phyloP scores from a whole-genome alignment of 441 rosid species.

The Rhodomyrtus psidioides region DNA sequence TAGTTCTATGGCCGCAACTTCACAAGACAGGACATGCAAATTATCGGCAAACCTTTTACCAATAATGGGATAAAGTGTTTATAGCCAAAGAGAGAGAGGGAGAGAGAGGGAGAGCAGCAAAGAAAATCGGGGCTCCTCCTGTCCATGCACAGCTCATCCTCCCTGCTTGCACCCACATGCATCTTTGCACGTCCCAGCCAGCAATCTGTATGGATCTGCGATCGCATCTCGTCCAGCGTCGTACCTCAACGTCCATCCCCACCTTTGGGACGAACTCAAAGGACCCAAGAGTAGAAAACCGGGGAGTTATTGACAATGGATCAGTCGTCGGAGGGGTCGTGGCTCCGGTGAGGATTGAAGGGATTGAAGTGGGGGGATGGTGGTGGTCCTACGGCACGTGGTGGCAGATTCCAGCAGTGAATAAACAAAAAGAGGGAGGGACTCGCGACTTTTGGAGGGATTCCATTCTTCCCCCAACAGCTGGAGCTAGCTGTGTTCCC shows the following conservation, averaged over 20 bases:
- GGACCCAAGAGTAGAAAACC: neutral
- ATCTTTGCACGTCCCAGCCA: neutral
- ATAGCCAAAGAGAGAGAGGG: neutral
- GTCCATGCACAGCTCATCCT: slow-evolving; percentile 31
- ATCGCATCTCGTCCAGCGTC: neutral
- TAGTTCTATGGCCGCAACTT: too few species aligned
- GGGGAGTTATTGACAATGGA: neutral
- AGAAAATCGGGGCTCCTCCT: neutral
- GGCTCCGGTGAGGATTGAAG: neutral
- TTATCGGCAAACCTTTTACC: too few species aligned
- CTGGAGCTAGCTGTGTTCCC: slow-evolving; percentile 61
- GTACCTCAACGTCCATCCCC: neutral
- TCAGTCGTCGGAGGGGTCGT: neutral
- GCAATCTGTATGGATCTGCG: neutral
- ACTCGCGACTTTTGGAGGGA: slow-evolving; percentile 12
- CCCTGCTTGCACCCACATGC: neutral
- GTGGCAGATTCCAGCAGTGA: slow-evolving; percentile 26
- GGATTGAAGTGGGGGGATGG: slow-evolving; percentile 17
- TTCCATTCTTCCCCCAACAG: slow-evolving; percentile 12
- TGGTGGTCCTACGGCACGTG: slow-evolving; percentile 39
- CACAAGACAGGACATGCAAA: too few species aligned
- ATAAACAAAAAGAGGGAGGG: neutral
- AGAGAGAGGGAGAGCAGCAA: neutral
- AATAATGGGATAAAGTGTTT: too few species aligned
- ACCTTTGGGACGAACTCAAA: neutral